Percentiles rank a stretch among this genome's conserved stretches.
phyloP scores from a whole-genome alignment of 2,329 filamentous ascomycete genomes.

The Stagonosporopsis cucurbitacearum region DNA sequence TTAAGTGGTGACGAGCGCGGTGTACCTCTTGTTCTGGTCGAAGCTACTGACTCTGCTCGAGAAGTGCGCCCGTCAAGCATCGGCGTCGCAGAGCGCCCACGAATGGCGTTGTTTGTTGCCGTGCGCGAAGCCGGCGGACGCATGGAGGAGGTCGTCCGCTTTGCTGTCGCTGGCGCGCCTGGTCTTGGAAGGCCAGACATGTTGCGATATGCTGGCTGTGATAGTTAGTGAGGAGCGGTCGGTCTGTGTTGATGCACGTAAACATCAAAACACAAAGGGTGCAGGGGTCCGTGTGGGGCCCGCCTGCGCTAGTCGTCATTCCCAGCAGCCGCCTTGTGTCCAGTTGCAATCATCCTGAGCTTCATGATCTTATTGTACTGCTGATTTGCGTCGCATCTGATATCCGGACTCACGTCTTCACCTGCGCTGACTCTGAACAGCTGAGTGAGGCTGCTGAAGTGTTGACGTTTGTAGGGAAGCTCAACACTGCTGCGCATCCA shows the following conservation, averaged over 20 bases:
- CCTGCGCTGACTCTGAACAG: background rate
- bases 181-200: slow-evolving; percentile 65
- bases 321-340: background rate
- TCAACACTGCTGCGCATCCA: background rate
- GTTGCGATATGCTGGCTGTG: slow-evolving; percentile 21
- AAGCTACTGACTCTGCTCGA: slow-evolving; percentile 72
- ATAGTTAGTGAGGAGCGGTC: slow-evolving; percentile 18
- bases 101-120: slow-evolving; percentile 51
- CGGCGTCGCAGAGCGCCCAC: slow-evolving; percentile 59
- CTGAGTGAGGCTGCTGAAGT: background rate
- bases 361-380: background rate
- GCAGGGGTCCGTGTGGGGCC: slow-evolving; percentile 15
- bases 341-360: background rate
- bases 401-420: background rate
- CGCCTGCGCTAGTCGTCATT: slow-evolving; percentile 14
- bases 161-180: slow-evolving; percentile 55
- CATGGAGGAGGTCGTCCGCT: slow-evolving; percentile 58
- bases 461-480: background rate
- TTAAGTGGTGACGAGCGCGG: slow-evolving; percentile 65
- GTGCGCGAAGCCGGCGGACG: slow-evolving; percentile 61
- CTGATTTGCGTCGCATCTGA: slow-evolving; percentile 1
- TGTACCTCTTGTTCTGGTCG: slow-evolving; percentile 51
- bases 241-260: slow-evolving; percentile 26
- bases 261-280: slow-evolving; percentile 20
- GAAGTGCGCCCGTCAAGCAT: slow-evolving; percentile 64